Percentiles rank a stretch among this genome's conserved stretches.
phyloP scores from a whole-genome alignment of 176 grass and related monocot species.

The Puccinellia tenuiflora region DNA sequence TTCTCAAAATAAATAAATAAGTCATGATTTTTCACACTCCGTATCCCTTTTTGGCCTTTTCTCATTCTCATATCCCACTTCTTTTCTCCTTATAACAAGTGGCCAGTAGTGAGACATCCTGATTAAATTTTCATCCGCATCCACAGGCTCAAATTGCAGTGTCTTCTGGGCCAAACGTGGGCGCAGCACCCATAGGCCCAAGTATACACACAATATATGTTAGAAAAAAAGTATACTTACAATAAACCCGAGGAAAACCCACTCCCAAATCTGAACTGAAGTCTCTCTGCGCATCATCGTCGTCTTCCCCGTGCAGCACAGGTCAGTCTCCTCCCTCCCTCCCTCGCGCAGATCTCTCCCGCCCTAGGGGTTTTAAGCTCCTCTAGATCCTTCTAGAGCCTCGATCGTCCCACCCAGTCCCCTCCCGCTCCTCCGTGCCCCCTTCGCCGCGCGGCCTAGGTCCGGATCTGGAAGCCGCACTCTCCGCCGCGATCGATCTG shows the following conservation, averaged over 20 bases:
- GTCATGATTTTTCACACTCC: too few species aligned
- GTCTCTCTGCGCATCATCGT: background rate
- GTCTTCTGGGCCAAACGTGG: background rate
- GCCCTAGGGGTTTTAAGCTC: background rate
- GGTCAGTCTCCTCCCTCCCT: background rate
- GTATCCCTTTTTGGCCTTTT: too few species aligned
- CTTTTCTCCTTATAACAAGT: too few species aligned
- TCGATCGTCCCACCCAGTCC: background rate
- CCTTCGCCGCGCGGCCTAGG: too few species aligned
- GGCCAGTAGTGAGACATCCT: too few species aligned
- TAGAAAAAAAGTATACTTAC: background rate
- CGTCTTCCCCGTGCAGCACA: background rate
- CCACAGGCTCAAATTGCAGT: background rate
- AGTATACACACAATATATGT: too few species aligned
- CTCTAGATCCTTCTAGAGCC: background rate
- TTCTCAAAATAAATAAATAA: too few species aligned
- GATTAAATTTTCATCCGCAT: background rate
- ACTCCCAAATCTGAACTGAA: background rate
- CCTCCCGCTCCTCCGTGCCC: background rate
- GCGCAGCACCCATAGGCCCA: background rate
- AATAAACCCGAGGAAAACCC: background rate
- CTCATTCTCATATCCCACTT: too few species aligned
- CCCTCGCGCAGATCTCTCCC: background rate
- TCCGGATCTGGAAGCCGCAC: background rate
- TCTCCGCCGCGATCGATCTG: background rate